Percentiles rank a stretch among this genome's conserved stretches.
Evolutionary conservation across 2,329 filamentous ascomycete species (phyloP).

Genomic region (Colletotrichum cuscutae): DNA sequence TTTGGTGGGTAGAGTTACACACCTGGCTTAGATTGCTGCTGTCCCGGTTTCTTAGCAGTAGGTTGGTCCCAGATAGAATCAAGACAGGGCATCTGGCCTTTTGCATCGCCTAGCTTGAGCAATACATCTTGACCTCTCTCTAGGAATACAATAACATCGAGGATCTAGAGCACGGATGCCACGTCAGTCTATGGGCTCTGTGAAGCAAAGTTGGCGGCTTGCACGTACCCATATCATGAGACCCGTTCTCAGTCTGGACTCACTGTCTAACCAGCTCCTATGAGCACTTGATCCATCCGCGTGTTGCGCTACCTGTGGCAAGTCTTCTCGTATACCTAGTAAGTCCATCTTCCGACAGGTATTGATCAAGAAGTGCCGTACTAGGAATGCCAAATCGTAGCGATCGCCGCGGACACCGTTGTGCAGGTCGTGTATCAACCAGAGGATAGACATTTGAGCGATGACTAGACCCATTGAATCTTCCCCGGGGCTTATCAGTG

Average conservation of each 20-base stretch:
- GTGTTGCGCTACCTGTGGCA: not conserved
- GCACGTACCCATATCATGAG: not conserved
- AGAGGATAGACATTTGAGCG: not conserved
- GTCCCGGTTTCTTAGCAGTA: not conserved
- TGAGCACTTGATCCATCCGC: not conserved
- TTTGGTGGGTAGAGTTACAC: not conserved
- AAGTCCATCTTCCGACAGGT: not conserved
- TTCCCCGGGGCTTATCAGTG: not conserved
- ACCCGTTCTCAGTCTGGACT: not conserved
- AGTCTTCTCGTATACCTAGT: not conserved
- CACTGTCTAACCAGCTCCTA: not conserved
- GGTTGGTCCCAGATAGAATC: not conserved
- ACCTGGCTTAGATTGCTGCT: not conserved
- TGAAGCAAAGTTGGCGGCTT: not conserved
- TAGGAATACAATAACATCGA: not conserved
- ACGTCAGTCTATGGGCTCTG: not conserved
- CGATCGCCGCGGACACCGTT: not conserved
- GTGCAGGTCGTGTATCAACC: not conserved
- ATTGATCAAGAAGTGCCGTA: not conserved
- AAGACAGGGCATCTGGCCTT: not conserved
- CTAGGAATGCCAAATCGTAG: not conserved
- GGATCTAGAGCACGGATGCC: not conserved
- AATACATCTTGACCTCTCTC: not conserved
- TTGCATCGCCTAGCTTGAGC: not conserved
- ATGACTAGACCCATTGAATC: not conserved